A percentile compares a stretch with the other conserved stretches of the same genome.
Conservation (phyloP, 2,329 filamentous ascomycete genomes). For the Aspergillus calidoustus region DNA sequence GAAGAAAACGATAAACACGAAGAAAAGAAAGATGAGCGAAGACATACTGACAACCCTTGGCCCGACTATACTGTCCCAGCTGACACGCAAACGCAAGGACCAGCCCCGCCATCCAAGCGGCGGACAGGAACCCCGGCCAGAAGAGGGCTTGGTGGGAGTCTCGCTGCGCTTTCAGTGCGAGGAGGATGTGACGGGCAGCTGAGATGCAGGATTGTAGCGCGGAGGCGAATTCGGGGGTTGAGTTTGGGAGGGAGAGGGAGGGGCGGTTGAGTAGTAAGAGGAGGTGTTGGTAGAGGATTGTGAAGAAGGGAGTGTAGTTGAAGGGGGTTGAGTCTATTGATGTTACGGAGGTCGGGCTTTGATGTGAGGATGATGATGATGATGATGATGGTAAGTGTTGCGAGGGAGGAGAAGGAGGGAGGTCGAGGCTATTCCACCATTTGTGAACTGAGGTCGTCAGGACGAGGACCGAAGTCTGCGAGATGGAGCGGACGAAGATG, state of each 20-base stretch:
- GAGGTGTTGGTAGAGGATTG: constrained; percentile 48
- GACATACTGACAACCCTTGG: constrained; percentile 37
- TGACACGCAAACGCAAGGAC: constrained; percentile 49
- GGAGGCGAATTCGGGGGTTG: constrained; percentile 46
- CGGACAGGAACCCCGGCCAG: constrained; percentile 46
- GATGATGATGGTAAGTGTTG: not conserved
- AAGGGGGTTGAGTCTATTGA: constrained; percentile 26
- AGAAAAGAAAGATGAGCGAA: not conserved
- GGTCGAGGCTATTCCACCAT: constrained; percentile 47
- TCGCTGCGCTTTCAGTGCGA: constrained; percentile 40
- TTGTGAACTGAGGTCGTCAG: constrained; percentile 48
- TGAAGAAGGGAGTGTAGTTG: constrained; percentile 46
- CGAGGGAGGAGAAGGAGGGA: constrained; percentile 1
- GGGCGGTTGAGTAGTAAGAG: constrained; percentile 47
- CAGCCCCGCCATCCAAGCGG: constrained; percentile 48
- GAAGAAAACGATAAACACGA: not conserved
- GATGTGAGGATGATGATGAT: not conserved
- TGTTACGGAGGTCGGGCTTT: not conserved
- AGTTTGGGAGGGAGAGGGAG: constrained; percentile 43
- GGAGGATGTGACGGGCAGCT: constrained; percentile 44
- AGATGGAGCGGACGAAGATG: constrained; percentile 45
- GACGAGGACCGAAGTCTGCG: constrained; percentile 42
- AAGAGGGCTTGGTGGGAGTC: constrained; percentile 41
- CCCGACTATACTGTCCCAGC: constrained; percentile 43
- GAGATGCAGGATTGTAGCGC: constrained; percentile 48